Base-by-base conservation (phyloP, 352 stramenopile species). In the Globisporangium cylindrosporum region DNA sequence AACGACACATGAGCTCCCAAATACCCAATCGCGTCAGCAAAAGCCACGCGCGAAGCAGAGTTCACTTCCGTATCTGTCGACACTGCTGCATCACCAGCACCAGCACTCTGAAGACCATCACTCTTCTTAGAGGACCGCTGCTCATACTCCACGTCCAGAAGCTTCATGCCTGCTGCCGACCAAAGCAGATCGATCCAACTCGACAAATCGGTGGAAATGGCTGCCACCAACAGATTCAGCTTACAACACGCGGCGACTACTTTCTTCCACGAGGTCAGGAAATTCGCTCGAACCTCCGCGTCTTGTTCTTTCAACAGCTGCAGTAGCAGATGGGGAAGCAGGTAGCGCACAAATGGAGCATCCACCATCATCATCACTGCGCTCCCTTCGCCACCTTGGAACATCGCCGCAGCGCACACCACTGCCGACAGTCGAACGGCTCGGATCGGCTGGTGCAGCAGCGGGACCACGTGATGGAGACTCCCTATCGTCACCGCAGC, bases 311-410 rank as follows among this genome's bases (percentile, higher is more conserved):
- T 51, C 55, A 92, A 58, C 9, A 93, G 10, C 61, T 94, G 87
- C 25, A 90, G 69, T 41, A 94, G 48, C 22, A 94, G 25, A 69
- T 87, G 87, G 0, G 86, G 72, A 25, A 92, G 62, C 43, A 91
- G 64, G 14, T 66, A 73, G 51, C 59, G 41, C 15, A 78, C 38
- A 49, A 72, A 64, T n/a, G 61, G 12, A 15, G 27, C 10, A 22
- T 49, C 29, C 10, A 51, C 60, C 24, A 60, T 20, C 10, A 24
- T 55, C 32, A 60, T 32, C 46, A 4, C 4, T 12, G n/a, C 15
- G 10, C 9, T 41, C 22, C 12, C 22, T 18, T 22, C 22, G 14
- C 27, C 55, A 0, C 34, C 51, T 12, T 70, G 70, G 64, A 84
- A 81, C 63, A 90, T 77, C 6, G 78, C 72, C 34, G 75, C 73